Evolutionary conservation across 495 filamentous ascomycete genomes (phyloP).

Genomic region (Neurospora tetrasperma): DNA sequence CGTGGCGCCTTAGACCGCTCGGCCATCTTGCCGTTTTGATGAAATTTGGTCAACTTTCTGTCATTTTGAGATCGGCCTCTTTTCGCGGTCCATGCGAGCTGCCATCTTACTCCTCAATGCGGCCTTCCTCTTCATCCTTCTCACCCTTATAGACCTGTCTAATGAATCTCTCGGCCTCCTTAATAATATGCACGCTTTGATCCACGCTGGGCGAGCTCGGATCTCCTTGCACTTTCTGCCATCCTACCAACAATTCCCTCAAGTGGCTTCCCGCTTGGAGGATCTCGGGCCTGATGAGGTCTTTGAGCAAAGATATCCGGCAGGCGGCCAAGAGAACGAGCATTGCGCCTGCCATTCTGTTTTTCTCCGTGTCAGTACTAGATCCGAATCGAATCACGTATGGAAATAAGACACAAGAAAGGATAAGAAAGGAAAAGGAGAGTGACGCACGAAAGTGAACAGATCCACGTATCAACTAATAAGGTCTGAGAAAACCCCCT

Average conservation of each 20-base stretch:
- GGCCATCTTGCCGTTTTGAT: background rate
- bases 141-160: conserved; percentile 9
- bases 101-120: background rate
- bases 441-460: conserved; percentile 34
- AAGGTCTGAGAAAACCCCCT: conserved; percentile 31
- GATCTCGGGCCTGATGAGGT: conserved; percentile 17
- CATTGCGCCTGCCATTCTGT: conserved; percentile 27
- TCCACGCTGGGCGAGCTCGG: conserved; percentile 24
- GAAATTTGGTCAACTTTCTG: background rate
- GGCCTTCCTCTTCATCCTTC: background rate
- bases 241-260: conserved; percentile 13
- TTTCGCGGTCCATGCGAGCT: background rate
- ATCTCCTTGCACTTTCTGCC: conserved; percentile 18
- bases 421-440: background rate
- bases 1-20: background rate
- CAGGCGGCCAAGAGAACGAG: conserved; percentile 24
- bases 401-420: background rate
- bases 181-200: conserved; percentile 24
- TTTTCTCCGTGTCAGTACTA: background rate
- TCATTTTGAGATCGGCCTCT: background rate
- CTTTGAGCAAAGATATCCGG: conserved; percentile 10
- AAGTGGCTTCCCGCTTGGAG: conserved; percentile 21
- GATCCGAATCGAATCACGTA: background rate
- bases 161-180: conserved; percentile 23
- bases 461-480: conserved; percentile 41